phyloP scores from a whole-genome alignment of 2,329 filamentous ascomycete species.

The Trichoderma oligosporum region DNA sequence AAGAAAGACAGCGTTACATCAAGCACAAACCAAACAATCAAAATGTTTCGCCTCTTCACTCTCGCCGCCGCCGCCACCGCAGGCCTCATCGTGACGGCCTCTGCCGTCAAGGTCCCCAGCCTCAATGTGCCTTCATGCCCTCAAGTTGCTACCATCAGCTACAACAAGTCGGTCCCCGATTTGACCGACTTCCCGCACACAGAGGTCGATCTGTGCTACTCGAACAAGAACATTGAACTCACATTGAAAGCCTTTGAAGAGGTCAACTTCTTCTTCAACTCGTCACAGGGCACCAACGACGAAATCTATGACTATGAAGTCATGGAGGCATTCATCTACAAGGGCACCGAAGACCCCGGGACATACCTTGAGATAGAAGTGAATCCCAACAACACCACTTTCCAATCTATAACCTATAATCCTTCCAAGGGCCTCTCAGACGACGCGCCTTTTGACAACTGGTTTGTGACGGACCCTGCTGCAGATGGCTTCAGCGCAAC shows the following conservation, averaged over 20 bases:
- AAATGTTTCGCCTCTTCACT: constrained; percentile 8
- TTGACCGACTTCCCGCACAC: constrained; percentile 41
- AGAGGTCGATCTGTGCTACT: constrained; percentile 46
- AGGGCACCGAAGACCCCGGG: constrained; percentile 43
- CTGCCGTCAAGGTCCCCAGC: constrained; percentile 23
- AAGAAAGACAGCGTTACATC: not conserved
- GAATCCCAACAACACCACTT: constrained; percentile 48
- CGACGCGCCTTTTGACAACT: constrained; percentile 43
- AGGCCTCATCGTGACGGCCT: constrained; percentile 10
- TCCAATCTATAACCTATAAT: constrained; percentile 50
- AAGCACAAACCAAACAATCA: not conserved
- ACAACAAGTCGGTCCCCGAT: constrained; percentile 42
- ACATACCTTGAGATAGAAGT: constrained; percentile 51
- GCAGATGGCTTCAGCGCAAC: constrained; percentile 40
- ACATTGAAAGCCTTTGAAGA: constrained; percentile 45
- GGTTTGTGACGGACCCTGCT: constrained; percentile 39
- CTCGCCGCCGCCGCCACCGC: constrained; percentile 8
- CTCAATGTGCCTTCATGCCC: constrained; percentile 41
- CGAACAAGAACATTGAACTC: constrained; percentile 37
- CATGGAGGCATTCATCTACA: constrained; percentile 48
- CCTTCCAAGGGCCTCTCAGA: constrained; percentile 42
- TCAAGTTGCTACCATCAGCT: constrained; percentile 35
- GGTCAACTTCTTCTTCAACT: constrained; percentile 45
- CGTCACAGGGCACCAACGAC: constrained; percentile 41
- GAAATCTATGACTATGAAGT: constrained; percentile 49